These are phyloP conservation scores for Candida maris DNA, from an alignment of 805 yeast genomes.

Conservation along the genomic window DNA sequence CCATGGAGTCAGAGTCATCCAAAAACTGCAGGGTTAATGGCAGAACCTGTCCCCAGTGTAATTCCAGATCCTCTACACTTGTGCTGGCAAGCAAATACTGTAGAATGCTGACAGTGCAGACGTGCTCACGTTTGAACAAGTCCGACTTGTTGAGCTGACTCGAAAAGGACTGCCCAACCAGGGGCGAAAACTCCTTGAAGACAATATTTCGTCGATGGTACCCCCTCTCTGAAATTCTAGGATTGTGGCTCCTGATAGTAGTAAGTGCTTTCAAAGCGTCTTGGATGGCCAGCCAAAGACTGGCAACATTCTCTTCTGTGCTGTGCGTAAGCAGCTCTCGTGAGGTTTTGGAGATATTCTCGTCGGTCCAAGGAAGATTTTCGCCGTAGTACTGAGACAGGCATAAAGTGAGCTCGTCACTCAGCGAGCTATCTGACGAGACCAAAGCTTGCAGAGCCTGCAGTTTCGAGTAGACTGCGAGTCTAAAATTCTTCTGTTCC, in stretches of 20 bases:
- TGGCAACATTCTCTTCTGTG: constrained; percentile 1
- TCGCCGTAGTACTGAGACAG: constrained; percentile 3
- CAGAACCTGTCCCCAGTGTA: constrained; percentile 24
- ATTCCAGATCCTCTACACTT: constrained; percentile 10
- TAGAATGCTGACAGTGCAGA: constrained; percentile 14
- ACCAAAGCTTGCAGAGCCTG: constrained; percentile 2
- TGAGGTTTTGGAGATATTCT: background rate
- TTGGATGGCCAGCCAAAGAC: constrained; percentile 4
- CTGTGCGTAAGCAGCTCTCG: background rate
- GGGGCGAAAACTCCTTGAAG: constrained; percentile 17
- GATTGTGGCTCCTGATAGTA: constrained; percentile 8
- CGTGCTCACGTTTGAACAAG: constrained; percentile 15
- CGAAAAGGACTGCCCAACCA: constrained; percentile 15
- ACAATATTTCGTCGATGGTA: constrained; percentile 7
- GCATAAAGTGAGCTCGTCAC: too few relatives aligned
- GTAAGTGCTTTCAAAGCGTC: constrained; percentile 3
- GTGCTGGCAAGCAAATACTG: constrained; percentile 8
- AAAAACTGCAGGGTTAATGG: constrained; percentile 26
- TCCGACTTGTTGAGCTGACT: constrained; percentile 15
- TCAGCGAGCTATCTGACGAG: too few relatives aligned
- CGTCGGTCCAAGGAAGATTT: constrained; percentile 9
- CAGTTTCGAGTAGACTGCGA: constrained; percentile 2
- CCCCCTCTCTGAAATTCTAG: constrained; percentile 14
- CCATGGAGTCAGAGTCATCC: constrained; percentile 27
- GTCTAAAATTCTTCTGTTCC: constrained; percentile 5